Evolutionary conservation across 2,329 filamentous ascomycete species (phyloP), one percentile per base, ranked within the genome.

Genomic region (Fusarium oligoseptatum): DNA sequence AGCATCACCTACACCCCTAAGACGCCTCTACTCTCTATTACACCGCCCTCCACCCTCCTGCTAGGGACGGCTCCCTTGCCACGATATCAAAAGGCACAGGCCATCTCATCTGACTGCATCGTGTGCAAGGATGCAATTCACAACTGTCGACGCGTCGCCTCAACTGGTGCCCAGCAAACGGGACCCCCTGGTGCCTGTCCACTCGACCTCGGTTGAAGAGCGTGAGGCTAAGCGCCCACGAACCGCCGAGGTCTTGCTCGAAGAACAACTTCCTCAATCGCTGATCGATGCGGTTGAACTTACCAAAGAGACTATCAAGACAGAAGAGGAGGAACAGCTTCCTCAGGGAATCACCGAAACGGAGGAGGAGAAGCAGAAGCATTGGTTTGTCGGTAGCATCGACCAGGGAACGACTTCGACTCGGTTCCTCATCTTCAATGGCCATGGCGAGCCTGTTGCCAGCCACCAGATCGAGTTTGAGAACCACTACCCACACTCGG

Each of bases 351-450:
- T 83, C 34, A 71, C 63, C 17, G 78, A 80, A 63, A 84, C 82
- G 2, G 78, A 78, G 17, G 79, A 81, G 15, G 80, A 83, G 70
- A 72, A 76, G 48, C 66, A 74, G 56, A 72, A 79, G 57, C 77
- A 92, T 66, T 90, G 90, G 84, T 97, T 94, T 79, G 92, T 97
- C 70, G 95, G 95, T 70, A 94, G 93, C 77, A 95, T 98, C 81
- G 95, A 98, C 81, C 94, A 97, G 80, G 95, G 95, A 68, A 98
- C 95, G 14, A 98, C 95, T 36, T 96, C 93, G 68, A 94, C 95
- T 37, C 90, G 95, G 41, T 98, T 98, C 84, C 89, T 98, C 77
- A 95, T 98, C 80, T 98, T 98, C 85, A 92, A 97, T 83, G 91
- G 91, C 74, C 85, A 89, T 48, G 95, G 95, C 65, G 91, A 93